Evolutionary conservation across 345 rosid species (phyloP).

Genomic region (Pelargonium nanum): DNA sequence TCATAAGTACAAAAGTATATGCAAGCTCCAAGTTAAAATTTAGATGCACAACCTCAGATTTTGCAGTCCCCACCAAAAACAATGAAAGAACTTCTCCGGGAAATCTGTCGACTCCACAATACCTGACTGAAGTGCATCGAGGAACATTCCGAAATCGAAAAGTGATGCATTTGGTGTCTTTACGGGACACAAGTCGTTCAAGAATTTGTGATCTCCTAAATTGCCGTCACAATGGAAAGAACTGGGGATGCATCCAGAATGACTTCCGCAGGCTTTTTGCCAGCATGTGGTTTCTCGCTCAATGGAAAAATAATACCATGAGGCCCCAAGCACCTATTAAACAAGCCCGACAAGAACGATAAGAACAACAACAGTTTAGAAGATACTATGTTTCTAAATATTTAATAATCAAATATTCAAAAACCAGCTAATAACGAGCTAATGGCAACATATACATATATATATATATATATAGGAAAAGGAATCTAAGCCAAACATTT

Average conservation of each 20-base stretch:
- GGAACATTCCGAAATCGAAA: slow-evolving; percentile 58
- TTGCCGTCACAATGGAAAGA: slow-evolving; percentile 38
- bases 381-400: background rate
- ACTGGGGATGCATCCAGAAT: slow-evolving; percentile 1
- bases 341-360: too few species aligned
- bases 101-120: slow-evolving; percentile 50
- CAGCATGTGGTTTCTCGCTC: slow-evolving; percentile 20
- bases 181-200: slow-evolving; percentile 39
- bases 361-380: background rate
- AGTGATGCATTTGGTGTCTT: slow-evolving; percentile 30
- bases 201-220: slow-evolving; percentile 4
- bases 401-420: background rate
- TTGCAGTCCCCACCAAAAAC: slow-evolving; percentile 79
- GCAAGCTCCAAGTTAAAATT: too few species aligned
- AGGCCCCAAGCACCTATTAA: slow-evolving; percentile 8
- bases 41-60: slow-evolving; percentile 44
- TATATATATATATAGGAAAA: too few species aligned
- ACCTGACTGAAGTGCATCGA: slow-evolving; percentile 46
- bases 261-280: slow-evolving; percentile 48
- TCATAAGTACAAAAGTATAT: too few species aligned
- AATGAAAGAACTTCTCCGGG: slow-evolving; percentile 55
- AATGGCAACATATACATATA: too few species aligned
- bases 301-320: slow-evolving; percentile 5
- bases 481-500: too few species aligned
- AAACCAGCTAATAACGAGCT: too few species aligned